These are phyloP conservation scores for Pisolithus sp. DNA, from an alignment of 768 basidiomycete species.

Conservation along the genomic window DNA sequence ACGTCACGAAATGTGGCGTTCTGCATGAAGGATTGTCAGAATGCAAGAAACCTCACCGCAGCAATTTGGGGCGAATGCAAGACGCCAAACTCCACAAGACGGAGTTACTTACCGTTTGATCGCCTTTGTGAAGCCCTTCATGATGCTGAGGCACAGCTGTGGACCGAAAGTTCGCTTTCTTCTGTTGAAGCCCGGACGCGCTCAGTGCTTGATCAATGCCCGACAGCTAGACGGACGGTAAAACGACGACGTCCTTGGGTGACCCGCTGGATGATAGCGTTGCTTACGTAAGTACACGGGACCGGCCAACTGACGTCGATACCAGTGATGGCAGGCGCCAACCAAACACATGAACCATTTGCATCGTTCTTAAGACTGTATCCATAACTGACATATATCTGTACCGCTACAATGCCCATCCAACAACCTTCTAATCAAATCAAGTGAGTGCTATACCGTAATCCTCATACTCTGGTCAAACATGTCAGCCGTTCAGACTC, in stretches of 20 bases:
- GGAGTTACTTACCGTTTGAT: constrained; percentile 54
- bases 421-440: constrained; percentile 88
- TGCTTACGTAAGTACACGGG: too few species aligned
- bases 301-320: too few species aligned
- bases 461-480: constrained; percentile 1
- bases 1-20: constrained; percentile 86
- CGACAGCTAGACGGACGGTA: too few species aligned
- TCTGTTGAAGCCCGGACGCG: too few species aligned
- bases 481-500: constrained; percentile 45
- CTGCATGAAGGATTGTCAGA: constrained; percentile 33
- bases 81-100: not conserved
- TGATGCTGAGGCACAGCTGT: constrained; percentile 24
- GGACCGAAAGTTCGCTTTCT: too few species aligned
- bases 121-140: constrained; percentile 83
- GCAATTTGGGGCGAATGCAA: not conserved
- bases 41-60: not conserved
- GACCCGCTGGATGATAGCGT: too few species aligned
- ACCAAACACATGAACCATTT: too few species aligned
- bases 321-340: too few species aligned
- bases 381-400: not conserved
- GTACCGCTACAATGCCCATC: constrained; percentile 38
- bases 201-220: too few species aligned
- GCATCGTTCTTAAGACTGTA: too few species aligned
- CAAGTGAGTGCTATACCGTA: constrained; percentile 44
- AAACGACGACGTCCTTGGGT: too few species aligned